Conservation (phyloP, 306 rosid genomes). For the Trifolium fragiferum region DNA sequence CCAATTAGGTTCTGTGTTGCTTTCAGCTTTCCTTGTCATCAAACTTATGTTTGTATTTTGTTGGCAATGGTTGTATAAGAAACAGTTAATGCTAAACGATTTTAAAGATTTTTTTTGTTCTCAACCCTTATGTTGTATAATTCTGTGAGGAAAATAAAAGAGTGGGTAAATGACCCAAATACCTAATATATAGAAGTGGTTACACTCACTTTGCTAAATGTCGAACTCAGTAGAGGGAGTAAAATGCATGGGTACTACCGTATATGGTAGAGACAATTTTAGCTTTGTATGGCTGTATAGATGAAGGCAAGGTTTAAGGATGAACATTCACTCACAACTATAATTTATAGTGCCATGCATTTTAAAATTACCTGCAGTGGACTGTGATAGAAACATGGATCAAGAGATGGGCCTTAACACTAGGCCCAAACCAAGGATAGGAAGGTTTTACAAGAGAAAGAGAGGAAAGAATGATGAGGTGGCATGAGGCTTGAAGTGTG, state of each 20-base stretch:
- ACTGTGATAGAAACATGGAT: too few relatives aligned
- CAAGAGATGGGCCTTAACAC: too few relatives aligned
- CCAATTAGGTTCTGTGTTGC: neutral
- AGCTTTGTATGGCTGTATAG: neutral
- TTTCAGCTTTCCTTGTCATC: neutral
- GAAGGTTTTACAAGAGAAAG: too few relatives aligned
- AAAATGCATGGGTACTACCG: neutral
- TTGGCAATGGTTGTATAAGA: neutral
- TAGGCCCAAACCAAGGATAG: too few relatives aligned
- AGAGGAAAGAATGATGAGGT: too few relatives aligned
- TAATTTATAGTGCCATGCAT: neutral
- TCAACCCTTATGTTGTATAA: constrained; percentile 1
- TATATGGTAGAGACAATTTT: constrained; percentile 4
- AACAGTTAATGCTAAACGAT: neutral
- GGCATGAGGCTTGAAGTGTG: too few relatives aligned
- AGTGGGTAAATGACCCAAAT: constrained; percentile 9
- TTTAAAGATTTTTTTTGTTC: constrained; percentile 2
- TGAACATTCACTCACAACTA: constrained; percentile 10
- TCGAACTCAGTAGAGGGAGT: neutral
- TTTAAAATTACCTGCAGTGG: constrained; percentile 24
- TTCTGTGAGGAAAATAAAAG: neutral
- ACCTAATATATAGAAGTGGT: neutral
- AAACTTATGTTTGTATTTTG: constrained; percentile 1
- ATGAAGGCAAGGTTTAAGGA: neutral
- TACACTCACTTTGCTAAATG: constrained; percentile 10